phyloP scores from a whole-genome alignment of 345 rosid genomes.

The Brassica cretica region DNA sequence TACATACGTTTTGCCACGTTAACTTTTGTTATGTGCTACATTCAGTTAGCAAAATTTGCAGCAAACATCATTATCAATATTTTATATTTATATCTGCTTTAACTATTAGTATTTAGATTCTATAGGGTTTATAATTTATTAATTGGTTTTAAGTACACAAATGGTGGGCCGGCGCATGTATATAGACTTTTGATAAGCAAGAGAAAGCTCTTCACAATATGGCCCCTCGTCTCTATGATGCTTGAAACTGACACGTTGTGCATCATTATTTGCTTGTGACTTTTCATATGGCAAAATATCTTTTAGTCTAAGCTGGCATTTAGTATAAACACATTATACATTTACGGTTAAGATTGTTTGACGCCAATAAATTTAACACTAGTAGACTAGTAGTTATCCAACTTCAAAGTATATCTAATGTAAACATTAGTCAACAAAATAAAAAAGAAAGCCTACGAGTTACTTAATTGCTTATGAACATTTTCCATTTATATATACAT shows the following conservation, averaged over 20 bases:
- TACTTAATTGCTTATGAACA: not conserved
- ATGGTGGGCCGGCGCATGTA: not conserved
- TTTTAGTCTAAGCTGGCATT: constrained; percentile 12
- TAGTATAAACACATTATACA: not conserved
- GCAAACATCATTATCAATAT: not conserved
- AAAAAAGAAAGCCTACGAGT: too few species aligned
- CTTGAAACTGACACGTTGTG: constrained; percentile 24
- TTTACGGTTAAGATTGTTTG: not conserved
- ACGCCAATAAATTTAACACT: not conserved
- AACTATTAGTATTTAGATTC: not conserved
- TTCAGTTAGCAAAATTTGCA: not conserved
- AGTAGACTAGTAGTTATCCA: not conserved
- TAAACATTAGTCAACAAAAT: not conserved
- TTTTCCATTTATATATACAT: not conserved
- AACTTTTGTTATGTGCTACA: not conserved
- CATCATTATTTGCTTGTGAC: constrained; percentile 20
- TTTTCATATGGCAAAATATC: not conserved
- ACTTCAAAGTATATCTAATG: not conserved
- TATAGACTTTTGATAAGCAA: not conserved
- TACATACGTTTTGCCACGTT: not conserved
- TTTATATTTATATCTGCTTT: not conserved
- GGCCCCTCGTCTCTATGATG: constrained; percentile 23
- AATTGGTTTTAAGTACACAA: not conserved
- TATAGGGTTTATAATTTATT: too few species aligned
- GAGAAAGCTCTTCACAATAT: constrained; percentile 22